Percentiles rank a stretch among this genome's conserved stretches.
Conservation (phyloP, 495 filamentous ascomycete genomes). For the Friedmanniomyces simplex region DNA sequence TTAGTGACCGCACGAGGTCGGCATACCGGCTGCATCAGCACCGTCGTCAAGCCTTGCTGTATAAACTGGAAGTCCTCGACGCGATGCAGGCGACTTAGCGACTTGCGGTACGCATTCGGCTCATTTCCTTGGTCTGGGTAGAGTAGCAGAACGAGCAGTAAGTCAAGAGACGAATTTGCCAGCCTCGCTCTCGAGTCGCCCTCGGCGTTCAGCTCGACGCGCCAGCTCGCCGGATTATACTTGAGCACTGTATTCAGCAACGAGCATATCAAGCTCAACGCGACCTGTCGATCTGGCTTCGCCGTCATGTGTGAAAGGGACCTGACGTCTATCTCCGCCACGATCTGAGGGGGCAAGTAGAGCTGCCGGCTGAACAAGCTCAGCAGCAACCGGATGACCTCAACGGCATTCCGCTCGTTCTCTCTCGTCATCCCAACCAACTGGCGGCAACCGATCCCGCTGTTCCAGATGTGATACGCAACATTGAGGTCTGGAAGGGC, state of each 20-base stretch:
- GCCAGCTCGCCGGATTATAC: conserved; percentile 92
- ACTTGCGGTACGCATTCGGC: conserved; percentile 81
- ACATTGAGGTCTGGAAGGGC: conserved; percentile 50
- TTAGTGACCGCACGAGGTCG: no score
- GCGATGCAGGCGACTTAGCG: conserved; percentile 80
- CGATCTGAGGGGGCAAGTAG: conserved; percentile 72
- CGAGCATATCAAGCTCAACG: conserved; percentile 82
- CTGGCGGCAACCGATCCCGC: conserved; percentile 89
- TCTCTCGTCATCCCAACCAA: conserved; percentile 80
- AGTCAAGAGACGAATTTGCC: conserved; percentile 82
- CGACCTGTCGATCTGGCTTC: conserved; percentile 80
- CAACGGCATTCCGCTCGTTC: conserved; percentile 81
- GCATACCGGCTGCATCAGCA: conserved; percentile 69
- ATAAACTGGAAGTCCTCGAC: conserved; percentile 97
- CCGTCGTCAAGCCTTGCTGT: conserved; percentile 87
- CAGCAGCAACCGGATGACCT: conserved; percentile 77
- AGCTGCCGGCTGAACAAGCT: conserved; percentile 82
- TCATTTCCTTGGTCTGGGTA: conserved; percentile 83
- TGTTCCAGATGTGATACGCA: conserved; percentile 94
- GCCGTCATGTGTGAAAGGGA: conserved; percentile 84
- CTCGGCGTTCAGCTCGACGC: conserved; percentile 58
- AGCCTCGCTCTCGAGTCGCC: conserved; percentile 69
- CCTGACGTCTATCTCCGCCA: conserved; percentile 77
- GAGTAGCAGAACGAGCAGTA: conserved; percentile 76
- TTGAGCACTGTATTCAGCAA: conserved; percentile 95